A percentile compares a stretch with the other conserved stretches of the same genome.
Evolutionary conservation across 2,329 filamentous ascomycete species (phyloP).

Genomic region (Paecilomyces sp.): DNA sequence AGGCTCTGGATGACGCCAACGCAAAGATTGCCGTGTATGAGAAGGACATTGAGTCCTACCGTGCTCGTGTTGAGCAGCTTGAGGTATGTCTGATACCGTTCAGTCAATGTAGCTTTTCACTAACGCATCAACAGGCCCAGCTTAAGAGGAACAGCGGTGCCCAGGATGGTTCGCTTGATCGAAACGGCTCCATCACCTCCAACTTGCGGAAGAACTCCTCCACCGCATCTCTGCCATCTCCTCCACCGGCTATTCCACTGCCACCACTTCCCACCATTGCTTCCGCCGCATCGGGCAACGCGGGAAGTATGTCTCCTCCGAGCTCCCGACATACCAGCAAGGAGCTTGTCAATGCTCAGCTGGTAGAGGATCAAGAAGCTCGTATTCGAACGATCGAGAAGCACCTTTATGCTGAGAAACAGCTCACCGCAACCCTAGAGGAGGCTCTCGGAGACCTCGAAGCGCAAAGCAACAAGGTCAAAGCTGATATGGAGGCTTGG

Average conservation of each 20-base stretch:
- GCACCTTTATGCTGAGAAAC: conserved; percentile 90
- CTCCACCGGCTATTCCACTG: conserved; percentile 90
- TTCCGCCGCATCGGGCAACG: conserved; percentile 41
- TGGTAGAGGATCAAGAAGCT: conserved; percentile 91
- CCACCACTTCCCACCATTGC: conserved; percentile 71
- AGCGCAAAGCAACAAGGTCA: conserved; percentile 83
- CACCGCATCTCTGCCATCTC: conserved; percentile 78
- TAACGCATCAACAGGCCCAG: conserved; percentile 25
- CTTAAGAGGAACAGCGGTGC: conserved; percentile 31
- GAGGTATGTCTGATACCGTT: conserved; percentile 55
- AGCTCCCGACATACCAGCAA: conserved; percentile 72
- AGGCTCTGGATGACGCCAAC: conserved; percentile 72
- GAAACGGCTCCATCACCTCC: conserved; percentile 55
- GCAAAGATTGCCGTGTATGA: conserved; percentile 57
- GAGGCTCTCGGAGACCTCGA: conserved; percentile 94
- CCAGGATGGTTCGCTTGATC: conserved; percentile 40
- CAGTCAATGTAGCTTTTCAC: conserved; percentile 1
- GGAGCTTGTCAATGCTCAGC: conserved; percentile 67
- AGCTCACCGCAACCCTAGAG: conserved; percentile 89
- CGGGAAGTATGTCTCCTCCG: conserved; percentile 50
- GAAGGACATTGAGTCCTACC: conserved; percentile 56
- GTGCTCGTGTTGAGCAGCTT: conserved; percentile 55
- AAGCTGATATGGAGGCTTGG: conserved; percentile 83
- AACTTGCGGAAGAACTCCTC: conserved; percentile 80
- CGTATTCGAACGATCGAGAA: conserved; percentile 95